These are phyloP conservation scores for Prunus fruticosa DNA, from an alignment of 306 rosid species.

Conservation along the genomic window DNA sequence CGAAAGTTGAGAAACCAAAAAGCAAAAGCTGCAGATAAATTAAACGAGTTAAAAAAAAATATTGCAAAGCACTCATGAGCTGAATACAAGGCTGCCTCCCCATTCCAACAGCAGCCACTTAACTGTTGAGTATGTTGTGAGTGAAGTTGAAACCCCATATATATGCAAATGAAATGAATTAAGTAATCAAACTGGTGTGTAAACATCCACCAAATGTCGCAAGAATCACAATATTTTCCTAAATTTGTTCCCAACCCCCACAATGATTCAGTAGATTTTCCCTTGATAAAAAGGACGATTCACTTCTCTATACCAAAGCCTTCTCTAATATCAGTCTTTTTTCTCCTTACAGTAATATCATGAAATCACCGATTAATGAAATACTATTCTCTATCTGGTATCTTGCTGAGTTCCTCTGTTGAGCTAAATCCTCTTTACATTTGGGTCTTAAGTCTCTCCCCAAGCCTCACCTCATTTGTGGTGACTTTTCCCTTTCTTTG, in stretches of 20 bases:
- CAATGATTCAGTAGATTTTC: constrained; percentile 29
- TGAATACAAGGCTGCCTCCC: not conserved
- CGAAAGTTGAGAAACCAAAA: not conserved
- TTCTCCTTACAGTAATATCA: constrained; percentile 26
- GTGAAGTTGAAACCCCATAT: not conserved
- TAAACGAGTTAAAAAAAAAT: not conserved
- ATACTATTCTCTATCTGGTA: constrained; percentile 29
- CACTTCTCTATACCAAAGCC: constrained; percentile 21
- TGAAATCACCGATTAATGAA: constrained; percentile 25
- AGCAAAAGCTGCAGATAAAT: not conserved
- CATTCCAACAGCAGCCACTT: not conserved
- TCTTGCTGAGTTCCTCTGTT: constrained; percentile 25
- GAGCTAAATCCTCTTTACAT: constrained; percentile 33
- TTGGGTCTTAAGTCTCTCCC: constrained; percentile 13
- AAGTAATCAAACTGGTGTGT: constrained; percentile 13
- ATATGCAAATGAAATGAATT: constrained; percentile 11
- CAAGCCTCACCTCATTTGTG: constrained; percentile 29
- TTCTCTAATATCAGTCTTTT: constrained; percentile 4
- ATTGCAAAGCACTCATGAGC: too few species aligned
- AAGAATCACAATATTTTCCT: constrained; percentile 24
- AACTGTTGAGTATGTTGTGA: not conserved
- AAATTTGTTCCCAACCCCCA: constrained; percentile 26
- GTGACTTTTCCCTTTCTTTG: constrained; percentile 79
- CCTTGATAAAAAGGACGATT: constrained; percentile 14
- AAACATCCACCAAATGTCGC: constrained; percentile 17